Percentiles rank a stretch among this genome's conserved stretches.
Evolutionary conservation across 768 basidiomycete species (phyloP).

Genomic region (Pholiota conissans): DNA sequence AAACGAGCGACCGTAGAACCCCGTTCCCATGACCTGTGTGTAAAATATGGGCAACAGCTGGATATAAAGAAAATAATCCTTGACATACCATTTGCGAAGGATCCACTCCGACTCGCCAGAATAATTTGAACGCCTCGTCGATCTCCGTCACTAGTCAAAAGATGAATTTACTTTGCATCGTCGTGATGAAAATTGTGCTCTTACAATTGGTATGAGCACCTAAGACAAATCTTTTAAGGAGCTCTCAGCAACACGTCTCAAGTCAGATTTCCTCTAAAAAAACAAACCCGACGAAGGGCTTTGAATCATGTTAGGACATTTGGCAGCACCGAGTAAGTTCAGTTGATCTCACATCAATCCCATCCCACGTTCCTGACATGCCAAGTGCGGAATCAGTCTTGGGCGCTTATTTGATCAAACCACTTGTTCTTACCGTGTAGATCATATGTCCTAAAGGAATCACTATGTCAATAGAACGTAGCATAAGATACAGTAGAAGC

Average conservation of each 20-base stretch:
- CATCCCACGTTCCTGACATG: conserved; percentile 22
- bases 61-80: too few species aligned
- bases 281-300: conserved; percentile 13
- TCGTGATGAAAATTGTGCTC: neutral
- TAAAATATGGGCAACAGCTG: neutral
- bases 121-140: conserved; percentile 21
- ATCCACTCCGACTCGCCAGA: conserved; percentile 19
- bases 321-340: neutral
- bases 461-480: neutral
- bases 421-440: conserved; percentile 19
- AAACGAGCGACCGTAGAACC: conserved; percentile 29
- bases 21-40: conserved; percentile 8
- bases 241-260: too few species aligned
- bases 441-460: conserved; percentile 24
- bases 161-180: conserved; percentile 8
- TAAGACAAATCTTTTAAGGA: conserved; percentile 16
- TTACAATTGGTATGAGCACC: conserved; percentile 17
- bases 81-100: conserved; percentile 25
- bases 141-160: conserved; percentile 24
- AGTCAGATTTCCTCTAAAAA: too few species aligned
- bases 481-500: neutral
- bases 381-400: neutral
- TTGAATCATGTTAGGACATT: neutral
- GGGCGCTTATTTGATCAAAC: neutral
- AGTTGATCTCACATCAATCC: conserved; percentile 9